Conservation (phyloP, 2,329 filamentous ascomycete genomes). For the Penicillium fuscoglaucum region DNA sequence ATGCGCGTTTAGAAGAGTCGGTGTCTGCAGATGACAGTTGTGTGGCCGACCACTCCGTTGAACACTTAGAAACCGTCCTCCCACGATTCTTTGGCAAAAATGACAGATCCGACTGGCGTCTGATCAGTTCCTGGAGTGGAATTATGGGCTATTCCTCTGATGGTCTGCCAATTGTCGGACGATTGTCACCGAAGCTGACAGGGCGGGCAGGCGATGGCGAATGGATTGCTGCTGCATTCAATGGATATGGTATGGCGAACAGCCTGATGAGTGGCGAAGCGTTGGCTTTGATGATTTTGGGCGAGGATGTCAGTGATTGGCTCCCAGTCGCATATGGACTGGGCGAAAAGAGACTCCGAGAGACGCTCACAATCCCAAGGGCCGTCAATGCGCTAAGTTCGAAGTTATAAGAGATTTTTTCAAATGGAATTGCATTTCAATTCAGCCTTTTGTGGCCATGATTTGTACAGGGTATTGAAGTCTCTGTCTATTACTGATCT, state of each 20-base stretch:
- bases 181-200: conserved; percentile 45
- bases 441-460: not conserved
- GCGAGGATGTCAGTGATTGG: conserved; percentile 25
- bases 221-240: conserved; percentile 63
- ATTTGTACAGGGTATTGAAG: conserved; percentile 10
- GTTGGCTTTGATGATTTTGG: conserved; percentile 33
- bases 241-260: conserved; percentile 68
- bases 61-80: conserved; percentile 20
- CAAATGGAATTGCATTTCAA: not conserved
- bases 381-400: conserved; percentile 16
- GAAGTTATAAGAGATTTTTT: conserved; percentile 2
- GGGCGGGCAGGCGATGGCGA: conserved; percentile 24
- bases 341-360: conserved; percentile 16
- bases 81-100: conserved; percentile 23
- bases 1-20: conserved; percentile 20
- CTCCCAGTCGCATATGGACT: conserved; percentile 31
- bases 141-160: conserved; percentile 56
- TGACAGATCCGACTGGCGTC: conserved; percentile 14
- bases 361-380: conserved; percentile 14
- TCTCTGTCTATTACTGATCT: not conserved
- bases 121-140: conserved; percentile 34
- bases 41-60: conserved; percentile 19
- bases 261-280: conserved; percentile 39
- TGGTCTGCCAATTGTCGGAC: conserved; percentile 54
- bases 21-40: conserved; percentile 27